Base-by-base conservation (phyloP, 2,329 filamentous ascomycete genomes). In the Cladosporium sp. region DNA sequence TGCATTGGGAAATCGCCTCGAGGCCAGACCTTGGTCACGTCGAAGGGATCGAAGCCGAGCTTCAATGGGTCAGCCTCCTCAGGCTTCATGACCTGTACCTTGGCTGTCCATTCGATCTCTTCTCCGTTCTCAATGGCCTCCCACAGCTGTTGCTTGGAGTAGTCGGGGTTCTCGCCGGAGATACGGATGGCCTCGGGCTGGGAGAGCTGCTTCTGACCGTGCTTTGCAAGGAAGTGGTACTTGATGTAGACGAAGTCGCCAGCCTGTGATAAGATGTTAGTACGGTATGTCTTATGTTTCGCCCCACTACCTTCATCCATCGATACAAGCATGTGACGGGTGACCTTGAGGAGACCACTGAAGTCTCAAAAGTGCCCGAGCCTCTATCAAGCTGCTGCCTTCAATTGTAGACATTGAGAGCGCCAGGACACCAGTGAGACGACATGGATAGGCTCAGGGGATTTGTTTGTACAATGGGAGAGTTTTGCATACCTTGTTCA, bases 11-110 rank as follows among this genome's bases (percentile, higher is more conserved):
- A 85, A 53, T 79, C 73, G 26, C 75, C 75, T 39, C 79, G 75
- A 1, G 82, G 82, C 83, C 83, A 85, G 62, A 84, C 77, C 70
- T 85, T 85, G 39, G 84, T 85, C 5, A 85, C 77, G 67, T 85
- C 83, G 66, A 85, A 84, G 8, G 81, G 79, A 61, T 85, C 82
- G 66, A 84, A 85, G 4, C 81, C 80, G n/a, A 85, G 76, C 57
- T 79, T 79, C n/a, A 78, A 74, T 2, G 81, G 76, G 65, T 82
- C 79, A 0, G 81, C 81, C 51, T 84, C 76, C 23, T 81, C 75
- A 2, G 79, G 78, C 48, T 78, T 72, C 80, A 83, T 83, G 57
- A 82, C 74, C 63, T 82, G 80, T 4, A 83, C 76, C 54, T 78
- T 75, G 5, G 78, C 78, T 4, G 79, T 82, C 80, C 80, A 83